Conservation (phyloP, 225 moss, liverwort and hornwort genomes). For the Polytrichum commune region DNA sequence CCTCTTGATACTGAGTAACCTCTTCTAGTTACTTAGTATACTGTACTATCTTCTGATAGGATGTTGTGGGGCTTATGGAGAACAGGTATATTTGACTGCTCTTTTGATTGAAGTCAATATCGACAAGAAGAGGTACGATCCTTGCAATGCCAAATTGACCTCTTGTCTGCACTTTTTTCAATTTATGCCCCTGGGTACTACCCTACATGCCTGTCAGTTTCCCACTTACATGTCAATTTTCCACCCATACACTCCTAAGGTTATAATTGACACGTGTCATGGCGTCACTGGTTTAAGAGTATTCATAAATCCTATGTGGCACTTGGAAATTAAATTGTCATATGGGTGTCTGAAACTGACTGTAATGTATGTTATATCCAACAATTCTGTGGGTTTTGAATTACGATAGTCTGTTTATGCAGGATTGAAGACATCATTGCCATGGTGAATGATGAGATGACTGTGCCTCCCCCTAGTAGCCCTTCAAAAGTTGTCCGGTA, state of each 20-base stretch:
- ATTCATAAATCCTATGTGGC: background rate
- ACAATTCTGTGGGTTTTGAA: background rate
- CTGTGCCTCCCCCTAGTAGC: slow-evolving; percentile 29
- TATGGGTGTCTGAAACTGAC: too few relatives aligned
- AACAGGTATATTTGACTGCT: slow-evolving; percentile 83
- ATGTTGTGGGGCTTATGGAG: slow-evolving; percentile 15
- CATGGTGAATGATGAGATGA: slow-evolving; percentile 67
- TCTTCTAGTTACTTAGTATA: too few relatives aligned
- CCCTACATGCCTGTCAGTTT: too few relatives aligned
- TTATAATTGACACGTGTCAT: too few relatives aligned
- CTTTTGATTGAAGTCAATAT: slow-evolving; percentile 81
- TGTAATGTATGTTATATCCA: too few relatives aligned
- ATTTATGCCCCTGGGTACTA: too few relatives aligned
- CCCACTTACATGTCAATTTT: too few relatives aligned
- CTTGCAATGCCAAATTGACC: background rate
- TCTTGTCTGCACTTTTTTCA: background rate
- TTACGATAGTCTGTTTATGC: slow-evolving; percentile 2
- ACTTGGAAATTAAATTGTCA: too few relatives aligned
- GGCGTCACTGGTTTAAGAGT: background rate
- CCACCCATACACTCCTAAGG: too few relatives aligned
- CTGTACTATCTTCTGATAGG: slow-evolving; percentile 6
- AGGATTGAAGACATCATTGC: slow-evolving; percentile 67
- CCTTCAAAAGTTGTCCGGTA: slow-evolving; percentile 7
- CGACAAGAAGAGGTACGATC: slow-evolving; percentile 64
- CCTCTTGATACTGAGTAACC: too few relatives aligned